Base-by-base conservation (phyloP, 257 asterid genomes). In the Rehmannia glutinosa region DNA sequence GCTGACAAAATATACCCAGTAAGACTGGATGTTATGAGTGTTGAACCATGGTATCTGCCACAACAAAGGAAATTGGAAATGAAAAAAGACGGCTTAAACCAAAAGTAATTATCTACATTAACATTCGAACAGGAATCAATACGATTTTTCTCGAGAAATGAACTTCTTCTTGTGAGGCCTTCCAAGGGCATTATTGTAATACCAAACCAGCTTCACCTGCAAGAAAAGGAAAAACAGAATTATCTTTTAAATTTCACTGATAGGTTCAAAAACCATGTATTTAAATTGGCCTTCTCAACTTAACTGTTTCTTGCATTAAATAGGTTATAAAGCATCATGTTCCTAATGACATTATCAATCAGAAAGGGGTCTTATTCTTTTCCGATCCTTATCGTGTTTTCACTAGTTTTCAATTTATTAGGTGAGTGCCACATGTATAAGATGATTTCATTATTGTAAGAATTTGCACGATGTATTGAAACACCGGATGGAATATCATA, bases 121-220 rank as follows among this genome's bases (percentile, higher is more conserved):
- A 55, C 11, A 15, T 11, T 35, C 28, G n/a, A n/a, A n/a, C 9
- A 35, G 54, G 42, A 75, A 70, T 21, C 47, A 47, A 80, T 85
- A 93, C 97, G 97, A 80, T 90, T 93, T 93, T 56, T 70, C 23
- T 39, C 96, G 96, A 70, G 99, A 95, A 51, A 93, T 90, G 78
- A 93, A 93, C 73, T 93, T 93, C 82, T 93, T 93, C 86, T 93
- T 93, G 75, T 93, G 68, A 24, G 96, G 96, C 85, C 95, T 88
- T 68, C 99, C 97, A 64, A 93, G 97, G 71, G 97, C 96, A 65
- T 93, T 93, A 66, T 88, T 83, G 75, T 93, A 93, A 71, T 93
- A 93, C 99, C 99, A 93, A 27, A 84, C 97, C 78, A 90, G 77
- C 82, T 93, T 93, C 81, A 93, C 99, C 97, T 93, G 81, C 74